Conservation (phyloP, 164 flowering plant genomes). For the Magnolia changhungtana region DNA sequence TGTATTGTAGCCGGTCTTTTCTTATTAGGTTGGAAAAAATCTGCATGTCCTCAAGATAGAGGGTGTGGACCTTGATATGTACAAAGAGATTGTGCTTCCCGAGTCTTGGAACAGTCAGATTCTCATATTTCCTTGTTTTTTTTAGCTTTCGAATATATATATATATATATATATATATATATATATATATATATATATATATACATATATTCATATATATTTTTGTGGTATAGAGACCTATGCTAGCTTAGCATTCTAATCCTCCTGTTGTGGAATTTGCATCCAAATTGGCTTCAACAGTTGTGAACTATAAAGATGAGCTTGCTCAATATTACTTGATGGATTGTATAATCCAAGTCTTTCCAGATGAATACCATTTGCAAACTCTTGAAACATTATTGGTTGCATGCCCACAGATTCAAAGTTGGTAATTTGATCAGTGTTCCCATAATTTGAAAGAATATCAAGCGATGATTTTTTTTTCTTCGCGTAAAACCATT, state of each 20-base stretch:
- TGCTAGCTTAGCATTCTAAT: conserved; percentile 1
- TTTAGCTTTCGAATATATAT: neutral
- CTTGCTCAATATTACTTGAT: conserved; percentile 90
- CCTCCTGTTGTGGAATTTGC: conserved; percentile 8
- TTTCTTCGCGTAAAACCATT: neutral
- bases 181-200: too few species aligned
- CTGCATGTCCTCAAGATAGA: too few species aligned
- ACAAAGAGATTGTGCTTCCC: too few species aligned
- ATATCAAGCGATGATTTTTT: neutral
- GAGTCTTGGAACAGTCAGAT: conserved; percentile 81
- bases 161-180: too few species aligned
- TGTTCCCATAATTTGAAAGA: neutral
- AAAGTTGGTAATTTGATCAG: conserved; percentile 45
- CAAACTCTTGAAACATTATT: conserved; percentile 90
- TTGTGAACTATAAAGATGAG: conserved; percentile 97
- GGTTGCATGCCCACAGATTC: conserved; percentile 96
- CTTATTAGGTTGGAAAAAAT: too few species aligned
- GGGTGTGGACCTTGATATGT: too few species aligned
- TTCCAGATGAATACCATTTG: conserved; percentile 98
- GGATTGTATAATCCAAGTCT: conserved; percentile 99
- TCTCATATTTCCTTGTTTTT: neutral
- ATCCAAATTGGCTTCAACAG: conserved; percentile 36
- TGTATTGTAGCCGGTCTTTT: too few species aligned
- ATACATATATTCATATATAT: too few species aligned
- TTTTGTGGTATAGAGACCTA: neutral